Conservation (phyloP, 768 basidiomycete genomes). For the Albatrellus ellisii region DNA sequence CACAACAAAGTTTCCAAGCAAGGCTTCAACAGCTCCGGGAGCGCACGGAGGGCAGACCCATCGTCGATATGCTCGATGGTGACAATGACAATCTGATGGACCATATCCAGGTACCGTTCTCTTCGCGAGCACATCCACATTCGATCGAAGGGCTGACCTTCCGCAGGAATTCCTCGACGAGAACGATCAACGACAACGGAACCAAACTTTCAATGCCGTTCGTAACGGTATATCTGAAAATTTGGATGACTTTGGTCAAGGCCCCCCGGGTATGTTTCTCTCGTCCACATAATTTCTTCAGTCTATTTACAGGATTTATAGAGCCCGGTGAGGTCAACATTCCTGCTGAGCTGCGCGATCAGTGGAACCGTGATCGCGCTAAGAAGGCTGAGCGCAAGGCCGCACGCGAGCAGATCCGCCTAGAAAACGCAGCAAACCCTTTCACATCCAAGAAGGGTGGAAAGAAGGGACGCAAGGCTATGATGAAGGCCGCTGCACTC, state of each 20-base stretch:
- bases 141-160: background rate
- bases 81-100: constrained; percentile 15
- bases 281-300: constrained; percentile 1
- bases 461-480: constrained; percentile 59
- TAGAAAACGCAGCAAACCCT: constrained; percentile 49
- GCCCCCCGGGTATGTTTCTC: constrained; percentile 36
- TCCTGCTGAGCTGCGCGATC: constrained; percentile 43
- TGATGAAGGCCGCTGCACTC: constrained; percentile 39
- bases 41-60: constrained; percentile 11
- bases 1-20: constrained; percentile 23
- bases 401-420: constrained; percentile 40
- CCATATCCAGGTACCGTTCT: constrained; percentile 11
- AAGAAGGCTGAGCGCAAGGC: constrained; percentile 73
- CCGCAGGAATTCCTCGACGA: constrained; percentile 30
- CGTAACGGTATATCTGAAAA: constrained; percentile 38
- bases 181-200: constrained; percentile 38
- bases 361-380: constrained; percentile 72
- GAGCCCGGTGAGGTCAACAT: constrained; percentile 30
- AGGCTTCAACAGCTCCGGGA: constrained; percentile 23
- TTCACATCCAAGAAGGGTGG: constrained; percentile 47
- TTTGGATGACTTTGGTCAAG: constrained; percentile 18
- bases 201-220: constrained; percentile 47
- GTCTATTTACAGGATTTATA: constrained; percentile 25
- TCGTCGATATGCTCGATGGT: constrained; percentile 9
- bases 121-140: constrained; percentile 6